Base-by-base conservation (phyloP, 202 grass and related monocot genomes). In the Setaria viridis region DNA sequence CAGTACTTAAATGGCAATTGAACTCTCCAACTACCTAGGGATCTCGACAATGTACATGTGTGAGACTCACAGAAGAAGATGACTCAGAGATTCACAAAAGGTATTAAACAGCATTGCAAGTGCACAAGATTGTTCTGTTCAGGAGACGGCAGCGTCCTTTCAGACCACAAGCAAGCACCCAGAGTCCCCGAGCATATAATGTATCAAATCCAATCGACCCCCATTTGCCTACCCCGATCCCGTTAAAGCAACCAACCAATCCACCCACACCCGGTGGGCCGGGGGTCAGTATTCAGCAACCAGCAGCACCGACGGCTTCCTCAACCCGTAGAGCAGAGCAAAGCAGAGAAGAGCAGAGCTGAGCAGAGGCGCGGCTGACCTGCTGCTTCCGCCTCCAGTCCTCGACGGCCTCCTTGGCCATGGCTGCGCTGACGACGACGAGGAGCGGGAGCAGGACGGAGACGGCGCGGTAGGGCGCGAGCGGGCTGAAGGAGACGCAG, bases 351-450 rank as follows among this genome's bases (percentile, higher is more conserved):
- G 21, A 72, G 45, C 8, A 53, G 13, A 19, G 47, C 13, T 50
- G 21, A 72, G 45, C 37, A 80, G n/a, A 67, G 72, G 10, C 4
- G 25, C 14, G 11, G 43, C 63, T 45, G 35, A 91, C 92, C 89
- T 94, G 92, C 67, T 87, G 85, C 85, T 94, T 94, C 2, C 92
- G 87, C 0, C 89, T 78, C 89, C 92, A 94, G 78, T 94, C 92
- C 79, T 94, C 92, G 62, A 94, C 82, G 33, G 92, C 92, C 81
- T 94, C 92, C 78, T 94, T 94, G 62, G 85, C 89, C 92, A 94
- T 91, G 48, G 92, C 88, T 35, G 92, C 92, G 5, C 81, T 83
- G 5, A 91, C 58, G 39, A 94, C 92, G 35, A 94, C 81, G 62
- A 94, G 56, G 68, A 94, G 89, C 55, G 92, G 92, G 43, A 94